Conservation (phyloP, 2,329 filamentous ascomycete species). For the Nannizzia gypsea region DNA sequence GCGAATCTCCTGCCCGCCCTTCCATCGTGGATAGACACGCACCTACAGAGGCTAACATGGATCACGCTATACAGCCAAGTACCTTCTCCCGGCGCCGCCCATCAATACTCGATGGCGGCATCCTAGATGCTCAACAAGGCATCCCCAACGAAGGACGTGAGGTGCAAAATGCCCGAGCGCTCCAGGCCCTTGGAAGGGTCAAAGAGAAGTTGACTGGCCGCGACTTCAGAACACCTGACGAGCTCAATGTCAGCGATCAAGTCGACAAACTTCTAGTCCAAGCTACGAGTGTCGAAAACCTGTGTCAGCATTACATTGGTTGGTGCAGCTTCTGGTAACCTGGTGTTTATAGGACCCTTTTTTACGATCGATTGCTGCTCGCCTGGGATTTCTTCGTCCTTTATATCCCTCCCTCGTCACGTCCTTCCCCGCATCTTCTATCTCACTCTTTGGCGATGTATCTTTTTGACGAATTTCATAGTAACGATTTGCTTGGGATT, state of each 20-base stretch:
- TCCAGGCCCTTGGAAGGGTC: slow-evolving; percentile 84
- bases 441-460: neutral
- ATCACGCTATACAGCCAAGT: slow-evolving; percentile 47
- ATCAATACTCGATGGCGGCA: slow-evolving; percentile 53
- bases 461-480: slow-evolving; percentile 4
- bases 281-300: slow-evolving; percentile 90
- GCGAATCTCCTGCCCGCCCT: slow-evolving; percentile 48
- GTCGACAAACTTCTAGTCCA: slow-evolving; percentile 91
- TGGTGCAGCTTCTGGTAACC: slow-evolving; percentile 94
- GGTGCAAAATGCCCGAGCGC: slow-evolving; percentile 80
- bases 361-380: neutral
- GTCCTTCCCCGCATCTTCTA: neutral
- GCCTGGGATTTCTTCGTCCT: neutral
- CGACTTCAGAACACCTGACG: slow-evolving; percentile 78
- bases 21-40: slow-evolving; percentile 51
- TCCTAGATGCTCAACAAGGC: slow-evolving; percentile 33
- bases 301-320: slow-evolving; percentile 97
- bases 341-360: neutral
- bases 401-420: neutral
- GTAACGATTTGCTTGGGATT: slow-evolving; percentile 3
- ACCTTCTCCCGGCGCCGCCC: slow-evolving; percentile 56
- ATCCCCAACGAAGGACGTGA: slow-evolving; percentile 45
- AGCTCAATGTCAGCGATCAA: slow-evolving; percentile 73
- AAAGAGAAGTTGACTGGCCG: slow-evolving; percentile 90
- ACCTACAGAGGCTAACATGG: slow-evolving; percentile 38